Conservation (phyloP, 371 early-diverging fungal species). For the Amoeboaphelidium protococcarum region DNA sequence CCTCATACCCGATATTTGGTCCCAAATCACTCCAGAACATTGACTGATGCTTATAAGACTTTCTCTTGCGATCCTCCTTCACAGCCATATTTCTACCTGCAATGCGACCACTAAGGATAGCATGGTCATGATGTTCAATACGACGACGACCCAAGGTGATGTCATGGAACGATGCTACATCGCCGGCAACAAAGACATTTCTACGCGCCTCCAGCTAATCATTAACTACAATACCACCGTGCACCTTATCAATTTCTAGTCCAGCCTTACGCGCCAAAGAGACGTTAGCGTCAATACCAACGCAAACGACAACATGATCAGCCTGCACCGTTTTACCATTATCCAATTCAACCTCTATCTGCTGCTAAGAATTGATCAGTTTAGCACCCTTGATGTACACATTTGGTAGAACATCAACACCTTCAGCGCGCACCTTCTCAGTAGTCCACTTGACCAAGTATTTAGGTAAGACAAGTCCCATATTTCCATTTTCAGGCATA, state of each 20-base stretch:
- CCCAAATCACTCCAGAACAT: conserved; percentile 52
- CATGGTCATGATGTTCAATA: conserved; percentile 37
- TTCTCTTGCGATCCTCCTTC: conserved; percentile 11
- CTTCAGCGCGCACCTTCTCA: conserved; percentile 16
- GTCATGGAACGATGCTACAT: conserved; percentile 42
- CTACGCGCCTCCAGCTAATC: conserved; percentile 41
- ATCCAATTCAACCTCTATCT: conserved; percentile 6
- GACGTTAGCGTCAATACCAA: conserved; percentile 38
- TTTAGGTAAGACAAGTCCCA: conserved; percentile 37
- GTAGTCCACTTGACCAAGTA: conserved; percentile 45
- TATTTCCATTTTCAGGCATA: conserved; percentile 42
- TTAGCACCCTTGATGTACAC: background rate
- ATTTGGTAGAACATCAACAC: background rate
- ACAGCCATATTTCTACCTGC: conserved; percentile 46
- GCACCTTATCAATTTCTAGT: conserved; percentile 32
- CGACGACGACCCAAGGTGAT: conserved; percentile 41
- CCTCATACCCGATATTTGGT: conserved; percentile 39
- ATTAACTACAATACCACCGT: conserved; percentile 43
- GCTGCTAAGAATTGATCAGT: background rate
- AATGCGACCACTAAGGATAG: conserved; percentile 33
- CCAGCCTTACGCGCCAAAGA: conserved; percentile 34
- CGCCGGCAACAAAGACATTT: conserved; percentile 46
- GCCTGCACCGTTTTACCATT: conserved; percentile 18
- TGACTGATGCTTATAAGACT: conserved; percentile 38
- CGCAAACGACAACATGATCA: conserved; percentile 41